phyloP scores from a whole-genome alignment of 148 eudicot species.

The Vaccinium macrocarpon region DNA sequence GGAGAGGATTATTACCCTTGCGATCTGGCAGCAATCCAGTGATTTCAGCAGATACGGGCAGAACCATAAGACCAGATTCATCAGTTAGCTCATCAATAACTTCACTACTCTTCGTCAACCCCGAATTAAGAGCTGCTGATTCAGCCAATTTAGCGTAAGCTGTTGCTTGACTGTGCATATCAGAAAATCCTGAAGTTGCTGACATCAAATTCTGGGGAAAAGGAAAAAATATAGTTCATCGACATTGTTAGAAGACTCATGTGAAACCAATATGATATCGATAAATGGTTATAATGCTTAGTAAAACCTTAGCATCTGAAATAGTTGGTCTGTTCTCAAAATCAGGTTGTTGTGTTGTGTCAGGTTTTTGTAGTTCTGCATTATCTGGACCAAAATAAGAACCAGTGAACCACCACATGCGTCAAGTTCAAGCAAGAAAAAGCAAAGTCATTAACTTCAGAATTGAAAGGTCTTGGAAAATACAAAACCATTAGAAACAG shows the following conservation, averaged over 20 bases:
- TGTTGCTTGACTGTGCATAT: slow-evolving; percentile 71
- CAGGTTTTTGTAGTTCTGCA: slow-evolving; percentile 20
- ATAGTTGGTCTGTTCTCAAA: slow-evolving; percentile 21
- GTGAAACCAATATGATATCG: neutral
- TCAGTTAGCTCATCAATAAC: slow-evolving; percentile 39
- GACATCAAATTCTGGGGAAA: slow-evolving; percentile 28
- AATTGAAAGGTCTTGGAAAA: neutral
- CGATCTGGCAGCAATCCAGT: slow-evolving; percentile 69
- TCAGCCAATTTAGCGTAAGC: slow-evolving; percentile 70
- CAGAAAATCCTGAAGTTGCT: slow-evolving; percentile 36
- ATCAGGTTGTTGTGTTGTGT: slow-evolving; percentile 18
- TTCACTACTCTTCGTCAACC: slow-evolving; percentile 23
- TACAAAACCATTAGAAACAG: slow-evolving; percentile 35
- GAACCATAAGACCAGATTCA: slow-evolving; percentile 71
- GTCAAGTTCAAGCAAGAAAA: neutral
- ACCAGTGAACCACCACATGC: neutral
- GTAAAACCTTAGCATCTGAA: slow-evolving; percentile 14
- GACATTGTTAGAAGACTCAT: neutral
- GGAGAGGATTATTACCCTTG: slow-evolving; percentile 40
- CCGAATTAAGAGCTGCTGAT: slow-evolving; percentile 36
- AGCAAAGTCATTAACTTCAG: neutral
- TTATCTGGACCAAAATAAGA: slow-evolving; percentile 21
- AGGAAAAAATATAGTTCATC: neutral
- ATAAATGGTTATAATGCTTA: neutral
- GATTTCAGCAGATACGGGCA: slow-evolving; percentile 94